A percentile compares a stretch with the other conserved stretches of the same genome.
Conservation (phyloP, 1,139 yeast species). For the Pichia sp. region DNA sequence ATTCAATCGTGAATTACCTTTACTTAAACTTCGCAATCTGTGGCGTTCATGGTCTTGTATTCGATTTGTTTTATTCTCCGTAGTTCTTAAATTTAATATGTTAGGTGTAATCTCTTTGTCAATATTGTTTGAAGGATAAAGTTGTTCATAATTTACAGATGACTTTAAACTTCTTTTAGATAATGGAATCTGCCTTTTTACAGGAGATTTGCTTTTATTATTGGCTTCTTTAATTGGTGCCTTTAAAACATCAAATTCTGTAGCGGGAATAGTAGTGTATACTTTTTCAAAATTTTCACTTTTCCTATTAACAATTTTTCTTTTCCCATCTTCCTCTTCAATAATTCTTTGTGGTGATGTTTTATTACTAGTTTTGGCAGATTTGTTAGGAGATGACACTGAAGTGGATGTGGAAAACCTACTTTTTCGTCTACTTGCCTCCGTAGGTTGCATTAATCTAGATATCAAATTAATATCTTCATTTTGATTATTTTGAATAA, state of each 20-base stretch:
- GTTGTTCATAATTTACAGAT: conserved; percentile 3
- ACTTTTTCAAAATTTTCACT: no score
- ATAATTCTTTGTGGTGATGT: conserved; percentile 2
- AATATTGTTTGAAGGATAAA: conserved; percentile 1
- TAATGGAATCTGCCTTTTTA: conserved; percentile 12
- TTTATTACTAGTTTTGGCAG: conserved; percentile 2
- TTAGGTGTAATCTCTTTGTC: conserved; percentile 34
- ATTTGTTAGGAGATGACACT: conserved; percentile 2
- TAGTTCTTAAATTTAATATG: neutral
- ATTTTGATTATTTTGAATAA: neutral
- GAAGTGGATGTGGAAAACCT: neutral
- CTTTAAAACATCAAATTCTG: neutral
- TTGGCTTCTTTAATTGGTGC: neutral
- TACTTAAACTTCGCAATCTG: conserved; percentile 5
- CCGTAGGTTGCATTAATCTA: conserved; percentile 33
- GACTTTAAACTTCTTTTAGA: conserved; percentile 16
- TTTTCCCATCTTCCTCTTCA: neutral
- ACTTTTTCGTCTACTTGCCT: conserved; percentile 23
- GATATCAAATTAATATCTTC: conserved; percentile 17
- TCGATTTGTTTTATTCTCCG: no score
- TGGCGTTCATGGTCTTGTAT: conserved; percentile 1
- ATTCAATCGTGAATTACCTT: neutral
- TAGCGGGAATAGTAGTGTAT: no score
- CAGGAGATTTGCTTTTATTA: neutral
- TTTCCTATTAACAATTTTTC: neutral